phyloP scores from a whole-genome alignment of 2,329 filamentous ascomycete genomes.

The Dactylella cylindrospora region DNA sequence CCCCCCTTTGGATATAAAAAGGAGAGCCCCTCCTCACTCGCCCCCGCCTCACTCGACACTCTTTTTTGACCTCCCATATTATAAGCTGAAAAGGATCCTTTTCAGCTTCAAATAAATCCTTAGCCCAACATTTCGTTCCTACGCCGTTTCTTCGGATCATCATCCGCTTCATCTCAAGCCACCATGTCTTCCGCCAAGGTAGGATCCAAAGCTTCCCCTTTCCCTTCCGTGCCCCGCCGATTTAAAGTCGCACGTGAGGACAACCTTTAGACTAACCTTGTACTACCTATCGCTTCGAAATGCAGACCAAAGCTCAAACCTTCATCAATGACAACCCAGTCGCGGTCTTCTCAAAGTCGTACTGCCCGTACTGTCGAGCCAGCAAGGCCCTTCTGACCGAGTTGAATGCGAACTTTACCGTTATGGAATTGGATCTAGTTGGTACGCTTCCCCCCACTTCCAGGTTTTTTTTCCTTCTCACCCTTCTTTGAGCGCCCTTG shows the following conservation, averaged over 20 bases:
- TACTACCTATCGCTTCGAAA: neutral
- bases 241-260: no score
- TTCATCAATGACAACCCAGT: slow-evolving; percentile 39
- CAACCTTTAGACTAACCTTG: no score
- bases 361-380: slow-evolving; percentile 87
- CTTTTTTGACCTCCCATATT: no score
- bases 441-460: slow-evolving; percentile 56
- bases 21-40: no score
- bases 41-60: no score
- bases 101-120: no score
- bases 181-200: slow-evolving; percentile 32
- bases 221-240: no score
- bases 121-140: slow-evolving; percentile 43
- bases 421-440: slow-evolving; percentile 81
- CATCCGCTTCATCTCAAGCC: slow-evolving; percentile 19
- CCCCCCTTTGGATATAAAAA: no score
- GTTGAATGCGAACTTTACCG: slow-evolving; percentile 69
- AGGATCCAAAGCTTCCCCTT: no score
- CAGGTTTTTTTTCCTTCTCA: neutral
- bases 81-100: no score
- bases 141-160: slow-evolving; percentile 31
- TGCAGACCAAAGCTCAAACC: slow-evolving; percentile 21
- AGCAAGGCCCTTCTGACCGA: slow-evolving; percentile 74
- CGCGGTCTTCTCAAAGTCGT: slow-evolving; percentile 94
- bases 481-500: no score